Conservation (phyloP, 371 early-diverging fungal species). For the Blakeslea trispora region DNA sequence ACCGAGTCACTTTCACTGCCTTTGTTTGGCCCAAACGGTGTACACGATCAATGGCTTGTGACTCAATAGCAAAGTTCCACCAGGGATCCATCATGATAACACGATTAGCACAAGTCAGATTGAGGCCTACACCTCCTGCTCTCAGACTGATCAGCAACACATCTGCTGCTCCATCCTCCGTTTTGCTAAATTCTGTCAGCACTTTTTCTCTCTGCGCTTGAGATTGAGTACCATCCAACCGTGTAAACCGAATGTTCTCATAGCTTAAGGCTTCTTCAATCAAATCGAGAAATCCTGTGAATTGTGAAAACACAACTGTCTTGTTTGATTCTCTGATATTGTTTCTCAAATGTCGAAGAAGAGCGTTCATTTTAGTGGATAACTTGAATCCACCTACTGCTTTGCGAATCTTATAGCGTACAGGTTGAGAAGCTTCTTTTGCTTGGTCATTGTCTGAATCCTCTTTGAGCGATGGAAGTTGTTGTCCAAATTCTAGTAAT, state of each 20-base stretch:
- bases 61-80: conserved; percentile 84
- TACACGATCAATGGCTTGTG: conserved; percentile 88
- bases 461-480: conserved; percentile 1
- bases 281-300: conserved; percentile 74
- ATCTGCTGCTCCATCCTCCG: conserved; percentile 34
- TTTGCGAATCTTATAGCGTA: conserved; percentile 39
- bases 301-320: conserved; percentile 86
- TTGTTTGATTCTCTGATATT: conserved; percentile 38
- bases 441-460: too few relatives aligned
- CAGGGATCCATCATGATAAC: conserved; percentile 83
- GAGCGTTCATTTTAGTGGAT: conserved; percentile 66
- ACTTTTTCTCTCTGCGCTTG: conserved; percentile 64
- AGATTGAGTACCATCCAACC: conserved; percentile 72
- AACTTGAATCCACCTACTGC: conserved; percentile 55
- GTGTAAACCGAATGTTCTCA: conserved; percentile 54
- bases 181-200: conserved; percentile 53
- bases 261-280: conserved; percentile 58
- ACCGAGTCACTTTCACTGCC: conserved; percentile 60
- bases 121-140: conserved; percentile 90
- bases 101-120: conserved; percentile 78
- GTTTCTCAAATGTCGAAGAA: conserved; percentile 50
- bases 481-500: conserved; percentile 48
- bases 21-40: conserved; percentile 81
- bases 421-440: conserved; percentile 5
- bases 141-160: conserved; percentile 84